Evolutionary conservation across 768 basidiomycete genomes (phyloP).

Genomic region (Coprinopsis sp.): DNA sequence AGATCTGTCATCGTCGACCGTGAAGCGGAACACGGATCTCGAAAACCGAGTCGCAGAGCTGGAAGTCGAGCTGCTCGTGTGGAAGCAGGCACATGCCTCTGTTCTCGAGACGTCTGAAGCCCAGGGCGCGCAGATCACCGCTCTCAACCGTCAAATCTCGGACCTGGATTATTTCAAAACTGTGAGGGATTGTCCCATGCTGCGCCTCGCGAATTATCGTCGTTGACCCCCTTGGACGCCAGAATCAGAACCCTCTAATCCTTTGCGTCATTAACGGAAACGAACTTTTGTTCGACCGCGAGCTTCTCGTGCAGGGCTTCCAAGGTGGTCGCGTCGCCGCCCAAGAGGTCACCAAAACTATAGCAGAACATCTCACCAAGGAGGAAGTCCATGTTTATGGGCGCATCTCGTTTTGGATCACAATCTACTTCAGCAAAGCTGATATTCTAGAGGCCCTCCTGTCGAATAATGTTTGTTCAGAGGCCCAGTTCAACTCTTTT

Average conservation of each 20-base stretch:
- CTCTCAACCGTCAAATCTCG: slow-evolving; percentile 61
- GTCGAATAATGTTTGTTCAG: slow-evolving; percentile 50
- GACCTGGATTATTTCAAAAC: slow-evolving; percentile 49
- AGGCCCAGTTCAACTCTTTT: slow-evolving; percentile 69
- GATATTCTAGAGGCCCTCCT: slow-evolving; percentile 49
- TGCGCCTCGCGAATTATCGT: not conserved
- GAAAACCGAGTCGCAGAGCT: slow-evolving; percentile 63
- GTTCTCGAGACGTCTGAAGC: slow-evolving; percentile 59
- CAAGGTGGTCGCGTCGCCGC: slow-evolving; percentile 63
- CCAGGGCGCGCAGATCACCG: slow-evolving; percentile 63
- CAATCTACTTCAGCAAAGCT: slow-evolving; percentile 63
- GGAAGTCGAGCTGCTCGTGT: slow-evolving; percentile 62
- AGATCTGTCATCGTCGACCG: slow-evolving; percentile 63
- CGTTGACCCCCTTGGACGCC: slow-evolving; percentile 9
- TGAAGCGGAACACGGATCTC: slow-evolving; percentile 59
- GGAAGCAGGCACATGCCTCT: slow-evolving; percentile 66
- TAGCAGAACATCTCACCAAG: slow-evolving; percentile 62
- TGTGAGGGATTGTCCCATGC: slow-evolving; percentile 23
- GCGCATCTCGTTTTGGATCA: slow-evolving; percentile 71
- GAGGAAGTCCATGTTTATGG: slow-evolving; percentile 59
- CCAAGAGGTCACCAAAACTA: slow-evolving; percentile 60
- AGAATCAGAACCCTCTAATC: slow-evolving; percentile 66
- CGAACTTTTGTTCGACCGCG: slow-evolving; percentile 57
- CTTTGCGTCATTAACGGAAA: slow-evolving; percentile 75
- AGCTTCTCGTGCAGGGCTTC: slow-evolving; percentile 57